Base-by-base conservation (phyloP, 108 stramenopile genomes). In the Nannochloropsis gaditana region DNA sequence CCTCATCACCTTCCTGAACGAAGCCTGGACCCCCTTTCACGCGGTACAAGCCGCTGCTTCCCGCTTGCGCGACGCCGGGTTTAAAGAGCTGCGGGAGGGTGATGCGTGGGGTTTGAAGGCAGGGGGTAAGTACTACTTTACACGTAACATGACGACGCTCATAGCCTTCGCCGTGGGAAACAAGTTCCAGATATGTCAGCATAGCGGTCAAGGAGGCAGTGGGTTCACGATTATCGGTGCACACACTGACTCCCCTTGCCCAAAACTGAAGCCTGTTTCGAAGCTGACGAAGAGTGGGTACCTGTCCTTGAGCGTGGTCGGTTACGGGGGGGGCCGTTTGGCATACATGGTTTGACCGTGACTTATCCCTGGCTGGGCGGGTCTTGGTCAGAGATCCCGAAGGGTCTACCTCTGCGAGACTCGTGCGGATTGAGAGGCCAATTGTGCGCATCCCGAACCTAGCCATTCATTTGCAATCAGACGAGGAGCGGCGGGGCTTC, bases 331-430 rank as follows among this genome's bases (percentile, higher is more conserved):
- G 31, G 31, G 96, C 95, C 15, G 87, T 97, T 83, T 97, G 96
- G 97, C 94, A 97, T 87, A 96, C 96, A 3, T 96, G 96, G 96
- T 96, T 97, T 87, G 97, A 97, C 87, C 90, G 97, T 17, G 97
- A 99, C 87, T 91, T 99, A 80, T 91, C 94, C 17, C 83, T 99
- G 17, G 95, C 94, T 79, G 99, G 99, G 5, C 90, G 97, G 21
- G 99, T 95, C 0, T 93, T 99, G 83, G 90, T 96, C 2, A 92
- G 94, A 19, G 80, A 11, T 3, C 45, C 41, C 59, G 45, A 47
- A 19, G 9, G 41, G 43, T 79, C 10, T 9, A n/a, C 43, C 19
- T 41, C 9, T 11, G 11, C 80, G 9, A 17, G 10, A 83, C 83
- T 84, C 83, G 87, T 87, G 19, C 90, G 90, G 84, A 89, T 97